These are phyloP conservation scores for Mitragyna speciosa DNA, from an alignment of 257 asterid species.

Conservation along the genomic window DNA sequence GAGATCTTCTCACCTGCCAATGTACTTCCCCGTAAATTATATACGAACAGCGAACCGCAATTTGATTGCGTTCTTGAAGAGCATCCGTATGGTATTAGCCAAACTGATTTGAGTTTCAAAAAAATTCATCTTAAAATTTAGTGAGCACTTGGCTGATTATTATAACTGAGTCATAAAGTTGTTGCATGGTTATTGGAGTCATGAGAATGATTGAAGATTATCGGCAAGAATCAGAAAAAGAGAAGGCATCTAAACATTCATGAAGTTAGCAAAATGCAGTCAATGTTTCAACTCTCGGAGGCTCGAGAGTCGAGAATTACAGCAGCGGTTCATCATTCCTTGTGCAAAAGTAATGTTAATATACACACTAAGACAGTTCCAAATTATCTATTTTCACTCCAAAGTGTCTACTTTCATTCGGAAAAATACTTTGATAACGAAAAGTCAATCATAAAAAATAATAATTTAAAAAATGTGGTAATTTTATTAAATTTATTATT, in stretches of 20 bases:
- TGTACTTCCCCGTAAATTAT: too few relatives aligned
- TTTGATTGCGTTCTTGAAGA: too few relatives aligned
- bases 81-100: too few relatives aligned
- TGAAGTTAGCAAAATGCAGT: not conserved
- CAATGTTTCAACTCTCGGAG: not conserved
- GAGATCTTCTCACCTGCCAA: too few relatives aligned
- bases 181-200: too few relatives aligned
- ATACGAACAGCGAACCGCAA: too few relatives aligned
- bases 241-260: not conserved
- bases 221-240: not conserved
- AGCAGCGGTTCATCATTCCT: not conserved
- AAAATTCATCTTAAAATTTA: not conserved
- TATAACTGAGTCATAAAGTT: not conserved
- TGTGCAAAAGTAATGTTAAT: not conserved
- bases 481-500: too few relatives aligned
- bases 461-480: too few relatives aligned
- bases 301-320: not conserved
- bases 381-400: constrained; percentile 31
- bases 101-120: not conserved
- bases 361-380: constrained; percentile 14
- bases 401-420: too few relatives aligned
- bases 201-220: not conserved
- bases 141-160: not conserved
- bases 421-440: too few relatives aligned
- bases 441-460: too few relatives aligned